phyloP scores from a whole-genome alignment of 768 basidiomycete species.

The Rhodotorula toruloides region DNA sequence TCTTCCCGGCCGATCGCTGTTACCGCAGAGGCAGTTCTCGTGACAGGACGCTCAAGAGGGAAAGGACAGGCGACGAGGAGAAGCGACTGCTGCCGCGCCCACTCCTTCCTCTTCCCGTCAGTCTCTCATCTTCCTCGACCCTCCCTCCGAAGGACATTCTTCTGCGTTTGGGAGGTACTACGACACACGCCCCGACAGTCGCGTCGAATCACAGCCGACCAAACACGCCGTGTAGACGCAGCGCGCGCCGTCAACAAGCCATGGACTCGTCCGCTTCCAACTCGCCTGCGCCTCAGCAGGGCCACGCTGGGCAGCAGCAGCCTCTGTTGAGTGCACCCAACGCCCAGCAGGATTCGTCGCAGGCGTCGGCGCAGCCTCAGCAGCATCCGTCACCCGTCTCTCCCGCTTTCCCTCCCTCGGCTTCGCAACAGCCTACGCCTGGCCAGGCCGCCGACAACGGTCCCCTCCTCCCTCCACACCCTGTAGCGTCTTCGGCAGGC shows the following conservation, averaged over 20 bases:
- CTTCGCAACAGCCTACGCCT: background rate
- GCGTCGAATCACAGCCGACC: background rate
- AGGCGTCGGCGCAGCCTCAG: background rate
- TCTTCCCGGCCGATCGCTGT: too few species aligned
- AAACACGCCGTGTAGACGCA: too few species aligned
- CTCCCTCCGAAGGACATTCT: background rate
- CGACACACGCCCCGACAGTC: background rate
- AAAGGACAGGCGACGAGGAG: background rate
- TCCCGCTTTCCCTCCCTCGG: slow-evolving; percentile 3
- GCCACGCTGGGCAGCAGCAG: too few species aligned
- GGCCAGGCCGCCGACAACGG: too few species aligned
- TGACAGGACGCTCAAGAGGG: background rate
- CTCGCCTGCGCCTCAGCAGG: background rate
- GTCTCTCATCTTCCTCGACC: background rate
- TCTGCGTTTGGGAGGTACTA: slow-evolving; percentile 1
- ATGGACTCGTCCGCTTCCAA: background rate
- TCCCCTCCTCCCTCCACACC: background rate
- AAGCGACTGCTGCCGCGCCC: background rate
- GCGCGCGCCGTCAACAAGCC: background rate
- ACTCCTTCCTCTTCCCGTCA: background rate
- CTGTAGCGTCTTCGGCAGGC: too few species aligned
- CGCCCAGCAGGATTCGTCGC: background rate
- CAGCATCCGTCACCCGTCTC: slow-evolving; percentile 5
- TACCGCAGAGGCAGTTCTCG: too few species aligned
- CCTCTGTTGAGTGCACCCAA: background rate